These are phyloP conservation scores for Scheffersomyces parashehatae DNA, from an alignment of 1,139 yeast species.

Conservation along the genomic window DNA sequence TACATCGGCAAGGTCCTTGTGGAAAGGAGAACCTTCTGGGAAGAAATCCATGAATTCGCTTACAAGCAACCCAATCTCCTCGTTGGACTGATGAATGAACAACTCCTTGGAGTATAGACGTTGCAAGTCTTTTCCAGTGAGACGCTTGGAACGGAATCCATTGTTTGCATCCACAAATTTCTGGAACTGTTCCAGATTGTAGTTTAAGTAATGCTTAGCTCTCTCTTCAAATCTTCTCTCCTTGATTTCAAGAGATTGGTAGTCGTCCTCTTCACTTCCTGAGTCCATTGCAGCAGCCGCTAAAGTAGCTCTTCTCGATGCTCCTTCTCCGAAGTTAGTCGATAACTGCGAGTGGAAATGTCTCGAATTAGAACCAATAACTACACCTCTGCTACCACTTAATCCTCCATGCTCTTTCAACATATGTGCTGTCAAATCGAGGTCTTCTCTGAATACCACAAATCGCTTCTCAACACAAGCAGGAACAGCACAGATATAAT, in stretches of 20 bases:
- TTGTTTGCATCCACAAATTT: constrained; percentile 53
- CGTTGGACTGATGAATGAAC: constrained; percentile 41
- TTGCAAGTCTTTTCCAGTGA: constrained; percentile 52
- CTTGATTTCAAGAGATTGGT: constrained; percentile 52
- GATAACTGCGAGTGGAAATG: constrained; percentile 70
- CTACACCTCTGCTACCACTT: constrained; percentile 37
- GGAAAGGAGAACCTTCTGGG: constrained; percentile 34
- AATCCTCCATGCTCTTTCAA: constrained; percentile 73
- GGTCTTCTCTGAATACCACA: constrained; percentile 85
- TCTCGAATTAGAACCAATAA: constrained; percentile 42
- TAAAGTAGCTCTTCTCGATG: constrained; percentile 8
- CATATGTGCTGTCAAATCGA: constrained; percentile 89
- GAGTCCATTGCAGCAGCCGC: constrained; percentile 8
- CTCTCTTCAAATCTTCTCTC: constrained; percentile 75
- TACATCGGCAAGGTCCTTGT: constrained; percentile 25
- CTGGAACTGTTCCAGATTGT: constrained; percentile 47
- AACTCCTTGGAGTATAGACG: constrained; percentile 47
- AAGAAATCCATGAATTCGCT: constrained; percentile 60
- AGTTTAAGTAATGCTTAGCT: constrained; percentile 73
- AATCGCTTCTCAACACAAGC: constrained; percentile 86
- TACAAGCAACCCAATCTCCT: constrained; percentile 54
- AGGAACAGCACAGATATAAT: constrained; percentile 78
- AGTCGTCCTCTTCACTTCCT: constrained; percentile 25
- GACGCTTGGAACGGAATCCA: constrained; percentile 45
- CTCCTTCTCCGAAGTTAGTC: constrained; percentile 41